phyloP scores from a whole-genome alignment of 805 yeast species.

The Pichia ethanolica region DNA sequence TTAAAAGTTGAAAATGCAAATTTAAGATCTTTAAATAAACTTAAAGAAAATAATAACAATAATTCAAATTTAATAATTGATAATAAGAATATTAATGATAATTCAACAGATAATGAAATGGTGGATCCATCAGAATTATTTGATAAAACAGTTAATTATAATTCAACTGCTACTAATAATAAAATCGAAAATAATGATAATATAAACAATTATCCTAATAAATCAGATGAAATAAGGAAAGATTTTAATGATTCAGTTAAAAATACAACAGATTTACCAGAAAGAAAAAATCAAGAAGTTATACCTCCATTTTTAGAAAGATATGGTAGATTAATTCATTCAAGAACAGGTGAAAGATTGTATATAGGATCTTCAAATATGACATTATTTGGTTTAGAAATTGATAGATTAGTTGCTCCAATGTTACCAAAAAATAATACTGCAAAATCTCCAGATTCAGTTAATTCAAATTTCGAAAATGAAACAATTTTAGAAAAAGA shows the following conservation, averaged over 20 bases:
- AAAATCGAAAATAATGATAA: not conserved
- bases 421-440: conserved; percentile 10
- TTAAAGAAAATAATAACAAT: not conserved
- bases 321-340: conserved; percentile 63
- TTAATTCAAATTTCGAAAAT: not conserved
- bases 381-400: conserved; percentile 74
- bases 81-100: not conserved
- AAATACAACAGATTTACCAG: not conserved
- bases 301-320: conserved; percentile 67
- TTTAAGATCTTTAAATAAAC: conserved; percentile 38
- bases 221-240: not conserved
- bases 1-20: conserved; percentile 60
- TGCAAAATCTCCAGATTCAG: conserved; percentile 12
- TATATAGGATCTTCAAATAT: conserved; percentile 79
- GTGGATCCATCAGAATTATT: not conserved
- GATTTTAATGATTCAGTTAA: not conserved
- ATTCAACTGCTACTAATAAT: not conserved
- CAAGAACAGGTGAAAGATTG: conserved; percentile 67
- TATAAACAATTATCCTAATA: not conserved
- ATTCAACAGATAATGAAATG: not conserved
- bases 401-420: conserved; percentile 41
- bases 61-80: not conserved
- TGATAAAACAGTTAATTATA: not conserved
- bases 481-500: conserved; percentile 59
- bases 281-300: conserved; percentile 36